These are phyloP conservation scores for Sporopachydermia cereana DNA, from an alignment of 1,139 yeast genomes.

Conservation along the genomic window DNA sequence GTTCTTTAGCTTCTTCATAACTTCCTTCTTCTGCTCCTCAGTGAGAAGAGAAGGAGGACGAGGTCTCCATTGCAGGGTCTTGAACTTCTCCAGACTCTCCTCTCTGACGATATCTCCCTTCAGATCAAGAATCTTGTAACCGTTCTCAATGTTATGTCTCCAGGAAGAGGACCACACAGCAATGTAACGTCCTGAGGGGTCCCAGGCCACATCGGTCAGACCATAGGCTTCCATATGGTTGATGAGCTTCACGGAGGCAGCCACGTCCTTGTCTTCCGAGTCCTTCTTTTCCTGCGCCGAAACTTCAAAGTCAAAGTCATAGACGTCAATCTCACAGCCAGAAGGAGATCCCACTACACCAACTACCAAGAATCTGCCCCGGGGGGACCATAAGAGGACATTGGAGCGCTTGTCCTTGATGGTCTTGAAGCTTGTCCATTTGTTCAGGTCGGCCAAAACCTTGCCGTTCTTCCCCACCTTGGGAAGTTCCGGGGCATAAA, in stretches of 20 bases:
- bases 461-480: constrained; percentile 26
- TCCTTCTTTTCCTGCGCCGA: constrained; percentile 33
- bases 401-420: constrained; percentile 58
- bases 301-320: constrained; percentile 76
- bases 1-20: constrained; percentile 79
- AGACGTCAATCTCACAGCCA: constrained; percentile 67
- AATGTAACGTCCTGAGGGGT: constrained; percentile 86
- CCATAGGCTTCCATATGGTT: constrained; percentile 60
- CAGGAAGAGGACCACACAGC: constrained; percentile 83
- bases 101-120: constrained; percentile 70
- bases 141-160: constrained; percentile 81
- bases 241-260: constrained; percentile 51
- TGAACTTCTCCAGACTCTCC: constrained; percentile 72
- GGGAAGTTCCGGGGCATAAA: constrained; percentile 67
- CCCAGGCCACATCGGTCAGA: constrained; percentile 85
- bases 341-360: constrained; percentile 54
- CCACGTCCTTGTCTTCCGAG: constrained; percentile 31
- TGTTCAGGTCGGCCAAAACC: constrained; percentile 25
- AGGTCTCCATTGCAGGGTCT: constrained; percentile 94
- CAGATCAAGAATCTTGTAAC: constrained; percentile 78
- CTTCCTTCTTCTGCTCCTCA: constrained; percentile 76
- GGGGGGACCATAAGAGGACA: constrained; percentile 82
- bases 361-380: constrained; percentile 78
- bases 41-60: constrained; percentile 75
- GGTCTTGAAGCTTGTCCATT: constrained; percentile 47